Percentiles rank a stretch among this genome's conserved stretches.
Conservation (phyloP, 2,329 filamentous ascomycete species). For the Neofusicoccum cordaticola region DNA sequence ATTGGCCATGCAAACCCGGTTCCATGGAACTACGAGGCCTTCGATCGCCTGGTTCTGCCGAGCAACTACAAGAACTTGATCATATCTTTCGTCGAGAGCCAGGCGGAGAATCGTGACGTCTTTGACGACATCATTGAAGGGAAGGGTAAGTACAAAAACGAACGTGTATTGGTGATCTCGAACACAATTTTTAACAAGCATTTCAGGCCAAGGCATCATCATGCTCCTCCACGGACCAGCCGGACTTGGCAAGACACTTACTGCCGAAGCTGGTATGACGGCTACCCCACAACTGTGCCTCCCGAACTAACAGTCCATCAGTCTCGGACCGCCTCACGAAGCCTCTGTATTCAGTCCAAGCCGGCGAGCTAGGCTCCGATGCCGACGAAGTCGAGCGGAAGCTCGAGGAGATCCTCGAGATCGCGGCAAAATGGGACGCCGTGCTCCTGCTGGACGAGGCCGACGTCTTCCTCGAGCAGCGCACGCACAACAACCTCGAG, state of each 20-base stretch:
- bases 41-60: slow-evolving; percentile 31
- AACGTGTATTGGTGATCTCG: too few relatives aligned
- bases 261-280: background rate
- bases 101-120: slow-evolving; percentile 20
- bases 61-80: slow-evolving; percentile 29
- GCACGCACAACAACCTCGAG: slow-evolving; percentile 46
- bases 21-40: slow-evolving; percentile 29
- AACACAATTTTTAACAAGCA: background rate
- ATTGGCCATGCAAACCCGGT: slow-evolving; percentile 29
- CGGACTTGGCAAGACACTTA: slow-evolving; percentile 16
- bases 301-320: background rate
- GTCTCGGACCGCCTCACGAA: slow-evolving; percentile 36
- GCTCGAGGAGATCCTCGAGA: slow-evolving; percentile 47
- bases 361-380: slow-evolving; percentile 49
- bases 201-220: slow-evolving; percentile 11
- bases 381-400: slow-evolving; percentile 46
- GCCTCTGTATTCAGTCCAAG: slow-evolving; percentile 48
- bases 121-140: slow-evolving; percentile 34
- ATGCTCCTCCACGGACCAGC: slow-evolving; percentile 11
- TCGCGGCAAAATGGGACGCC: slow-evolving; percentile 52
- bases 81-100: slow-evolving; percentile 26
- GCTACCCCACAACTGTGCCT: background rate
- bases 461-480: slow-evolving; percentile 53
- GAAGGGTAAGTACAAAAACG: slow-evolving; percentile 23
- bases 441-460: slow-evolving; percentile 55